Percentiles rank a stretch among this genome's conserved stretches.
phyloP scores from a whole-genome alignment of 768 basidiomycete species.

The Mycena chlorophos region DNA sequence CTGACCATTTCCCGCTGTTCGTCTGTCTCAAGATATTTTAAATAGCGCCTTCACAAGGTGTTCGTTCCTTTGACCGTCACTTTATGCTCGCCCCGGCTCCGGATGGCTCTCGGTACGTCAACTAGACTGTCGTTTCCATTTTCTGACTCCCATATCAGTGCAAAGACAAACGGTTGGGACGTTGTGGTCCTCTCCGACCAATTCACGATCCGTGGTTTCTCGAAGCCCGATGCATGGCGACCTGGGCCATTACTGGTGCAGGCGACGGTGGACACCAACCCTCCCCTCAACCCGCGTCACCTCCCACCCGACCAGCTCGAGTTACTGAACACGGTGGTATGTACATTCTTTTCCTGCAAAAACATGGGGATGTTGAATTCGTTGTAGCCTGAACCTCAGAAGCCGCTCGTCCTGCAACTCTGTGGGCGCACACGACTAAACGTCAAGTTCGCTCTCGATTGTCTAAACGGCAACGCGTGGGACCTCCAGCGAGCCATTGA shows the following conservation, averaged over 20 bases:
- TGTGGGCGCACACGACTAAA: conserved; percentile 78
- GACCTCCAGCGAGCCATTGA: conserved; percentile 73
- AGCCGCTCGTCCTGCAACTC: conserved; percentile 67
- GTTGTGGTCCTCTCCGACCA: conserved; percentile 89
- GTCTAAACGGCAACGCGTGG: conserved; percentile 84
- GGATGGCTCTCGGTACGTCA: conserved; percentile 78
- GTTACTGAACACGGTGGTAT: conserved; percentile 57
- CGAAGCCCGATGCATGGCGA: conserved; percentile 77
- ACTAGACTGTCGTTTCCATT: conserved; percentile 7
- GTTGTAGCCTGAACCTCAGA: conserved; percentile 67
- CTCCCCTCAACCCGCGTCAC: conserved; percentile 29
- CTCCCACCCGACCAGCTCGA: conserved; percentile 50
- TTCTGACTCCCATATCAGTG: conserved; percentile 41
- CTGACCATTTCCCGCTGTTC: neutral
- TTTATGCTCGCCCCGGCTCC: conserved; percentile 83
- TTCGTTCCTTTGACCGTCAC: conserved; percentile 91
- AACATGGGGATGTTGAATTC: conserved; percentile 8
- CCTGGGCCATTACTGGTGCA: conserved; percentile 76
- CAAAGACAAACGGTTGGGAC: conserved; percentile 84
- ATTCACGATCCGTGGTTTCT: conserved; percentile 79
- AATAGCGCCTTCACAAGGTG: conserved; percentile 68
- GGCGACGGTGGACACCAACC: conserved; percentile 33
- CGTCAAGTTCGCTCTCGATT: conserved; percentile 77
- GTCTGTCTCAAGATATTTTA: neutral
- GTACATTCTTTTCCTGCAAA: conserved; percentile 29